Base-by-base conservation (phyloP, 192 early-diverging fungal species). In the Chytriomyces confervae region DNA sequence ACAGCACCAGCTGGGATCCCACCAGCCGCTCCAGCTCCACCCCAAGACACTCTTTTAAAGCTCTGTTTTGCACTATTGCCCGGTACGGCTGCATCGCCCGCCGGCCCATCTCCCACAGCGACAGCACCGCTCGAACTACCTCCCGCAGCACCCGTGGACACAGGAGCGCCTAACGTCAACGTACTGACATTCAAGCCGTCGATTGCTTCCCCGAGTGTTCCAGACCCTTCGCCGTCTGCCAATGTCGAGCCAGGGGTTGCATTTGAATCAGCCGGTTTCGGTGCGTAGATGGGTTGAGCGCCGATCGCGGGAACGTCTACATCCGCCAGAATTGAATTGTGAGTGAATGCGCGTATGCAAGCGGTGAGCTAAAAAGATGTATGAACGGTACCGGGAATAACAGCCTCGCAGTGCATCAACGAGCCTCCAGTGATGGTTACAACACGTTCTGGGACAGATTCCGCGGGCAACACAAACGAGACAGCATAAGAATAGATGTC, bases 401-500 rank as follows among this genome's bases (percentile, higher is more conserved):
- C 64, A 3, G 78, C 60, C 72, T 87, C 86, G 53, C 79, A 77
- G 43, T 69, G 75, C n/a, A 75, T 60, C 47, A 87, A 63, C 5
- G 79, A 62, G 27, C 87, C 87, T 49, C 60, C 70, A 18, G 79
- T 23, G 11, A 89, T 84, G n/a, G 51, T 72, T 5, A 89, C 66
- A 16, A 82, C 53, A 10, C 84, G 79, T 43, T 90, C 86, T 13
- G 75, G 67, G 0, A 79, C 57, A 44, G 75, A 79, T 67, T 83
- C 78, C 7, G 85, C 75, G 11, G 89, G 89, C 6, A 90, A 20
- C 16, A 72, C 75, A 20, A 90, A 83, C 60, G 82, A 81, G 24
- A 88, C 50, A 13, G 75, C 60, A 71, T 90, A 90, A 0, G 72
- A 61, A 72, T 85, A 90, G 44, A 90, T 83, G 66, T 90, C 89